Evolutionary conservation across 2,329 filamentous ascomycete genomes (phyloP), one percentile per base, ranked within the genome.

Genomic region (Nemania abortiva): DNA sequence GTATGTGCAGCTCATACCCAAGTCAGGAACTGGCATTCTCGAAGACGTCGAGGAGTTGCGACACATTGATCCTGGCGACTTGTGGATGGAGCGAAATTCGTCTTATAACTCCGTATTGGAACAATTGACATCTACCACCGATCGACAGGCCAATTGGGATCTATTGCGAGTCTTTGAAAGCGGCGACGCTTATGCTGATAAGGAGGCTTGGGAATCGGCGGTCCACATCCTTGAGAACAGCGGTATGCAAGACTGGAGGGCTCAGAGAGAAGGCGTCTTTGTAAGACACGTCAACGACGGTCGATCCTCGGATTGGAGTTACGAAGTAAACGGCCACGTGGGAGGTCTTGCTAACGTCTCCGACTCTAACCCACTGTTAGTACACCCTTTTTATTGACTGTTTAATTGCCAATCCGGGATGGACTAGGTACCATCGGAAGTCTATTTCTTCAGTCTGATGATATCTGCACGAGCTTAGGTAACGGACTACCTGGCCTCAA

Each of bases 61-160:
- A 61, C 76, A 82, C 29, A 77, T 85, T 55, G 80, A 84, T 20
- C 74, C 79, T 15, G 77, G 78, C 0, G 84, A 85, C 64, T 73
- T 85, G 2, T 88, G 87, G 86, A 84, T 85, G 79, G 86, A 89
- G 76, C 83, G 86, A 15, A 82, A 85, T 66, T 84, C 83, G 1
- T 79, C 83, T 0, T 88, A 88, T 74, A 80, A 79, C 3, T 75
- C 85, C 37, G 80, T 89, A 31, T 79, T 84, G 73, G 78, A 76
- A 18, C 75, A 81, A 65, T 70, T 86, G 3, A 75, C 15, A 9
- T 9, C 18, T 7, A 18, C 7, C 6, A 9, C 18, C 2, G 39
- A 18, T 9, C 27, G 29, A 11, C 37, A 39, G 20, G 56, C 55
- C 11, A 82, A 83, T 67, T 87, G 84, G 82, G 72, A 74, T n/a